Percentiles rank a stretch among this genome's conserved stretches.
These are phyloP conservation scores for Ustilago esculenta DNA, from an alignment of 1,284 basidiomycete species.

Conservation along the genomic window DNA sequence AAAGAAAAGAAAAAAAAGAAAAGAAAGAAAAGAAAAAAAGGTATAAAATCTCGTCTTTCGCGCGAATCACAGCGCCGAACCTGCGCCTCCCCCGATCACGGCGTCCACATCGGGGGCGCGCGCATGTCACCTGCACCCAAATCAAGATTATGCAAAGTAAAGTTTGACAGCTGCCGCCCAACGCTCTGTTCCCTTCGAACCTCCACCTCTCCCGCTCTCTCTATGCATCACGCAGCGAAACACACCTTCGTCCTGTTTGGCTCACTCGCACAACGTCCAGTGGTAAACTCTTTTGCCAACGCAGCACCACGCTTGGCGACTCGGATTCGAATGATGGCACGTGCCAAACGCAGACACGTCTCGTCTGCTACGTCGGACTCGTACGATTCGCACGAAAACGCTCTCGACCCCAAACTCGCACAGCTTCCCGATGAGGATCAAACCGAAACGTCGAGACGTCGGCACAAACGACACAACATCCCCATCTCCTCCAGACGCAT, in stretches of 20 bases:
- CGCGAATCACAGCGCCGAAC: constrained; percentile 7
- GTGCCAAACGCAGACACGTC: constrained; percentile 18
- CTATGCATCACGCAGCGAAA: no score
- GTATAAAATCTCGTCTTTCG: constrained; percentile 16
- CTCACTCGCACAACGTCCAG: no score
- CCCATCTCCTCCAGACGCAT: no score
- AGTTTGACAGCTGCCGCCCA: constrained; percentile 30
- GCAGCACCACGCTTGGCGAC: no score
- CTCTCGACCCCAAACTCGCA: constrained; percentile 45
- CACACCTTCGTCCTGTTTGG: no score
- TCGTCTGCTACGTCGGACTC: background rate
- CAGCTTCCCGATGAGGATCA: constrained; percentile 45
- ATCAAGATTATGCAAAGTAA: no score
- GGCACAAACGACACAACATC: constrained; percentile 35
- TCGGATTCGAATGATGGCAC: no score
- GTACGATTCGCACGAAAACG: constrained; percentile 33
- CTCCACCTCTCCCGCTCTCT: no score
- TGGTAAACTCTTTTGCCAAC: no score
- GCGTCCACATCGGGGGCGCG: background rate
- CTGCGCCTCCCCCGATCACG: background rate
- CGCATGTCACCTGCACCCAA: no score
- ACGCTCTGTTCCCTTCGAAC: constrained; percentile 5
- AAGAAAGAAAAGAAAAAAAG: constrained; percentile 7
- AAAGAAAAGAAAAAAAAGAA: background rate
- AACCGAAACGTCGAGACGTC: constrained; percentile 36